phyloP scores from a whole-genome alignment of 345 rosid genomes.

The Arabidopsis suecica region DNA sequence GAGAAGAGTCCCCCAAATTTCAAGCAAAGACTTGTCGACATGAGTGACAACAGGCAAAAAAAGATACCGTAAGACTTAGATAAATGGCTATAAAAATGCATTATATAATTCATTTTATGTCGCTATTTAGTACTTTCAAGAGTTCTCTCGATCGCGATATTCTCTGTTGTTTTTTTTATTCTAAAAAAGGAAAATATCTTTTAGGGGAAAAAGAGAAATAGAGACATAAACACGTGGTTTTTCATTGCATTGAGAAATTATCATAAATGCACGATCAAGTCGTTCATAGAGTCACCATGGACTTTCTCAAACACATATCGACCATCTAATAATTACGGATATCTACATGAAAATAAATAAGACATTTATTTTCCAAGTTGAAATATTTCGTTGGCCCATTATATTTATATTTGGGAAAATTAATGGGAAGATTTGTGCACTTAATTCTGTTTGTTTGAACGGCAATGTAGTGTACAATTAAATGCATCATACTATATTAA shows the following conservation, averaged over 20 bases:
- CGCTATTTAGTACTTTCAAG: constrained; percentile 10
- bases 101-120: background rate
- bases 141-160: background rate
- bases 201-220: background rate
- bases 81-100: background rate
- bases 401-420: constrained; percentile 1
- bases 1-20: no score
- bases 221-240: constrained; percentile 34
- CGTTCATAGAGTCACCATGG: constrained; percentile 8
- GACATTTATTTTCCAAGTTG: background rate
- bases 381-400: constrained; percentile 17
- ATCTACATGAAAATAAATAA: background rate
- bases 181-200: no score
- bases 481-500: background rate
- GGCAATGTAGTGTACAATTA: constrained; percentile 2
- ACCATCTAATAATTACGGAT: constrained; percentile 14
- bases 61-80: no score
- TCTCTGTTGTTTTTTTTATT: constrained; percentile 11
- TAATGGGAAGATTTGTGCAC: background rate
- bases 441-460: constrained; percentile 29
- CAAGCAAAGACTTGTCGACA: no score
- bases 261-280: constrained; percentile 27
- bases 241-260: constrained; percentile 14
- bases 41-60: no score
- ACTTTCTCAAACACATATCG: constrained; percentile 2